phyloP scores from a whole-genome alignment of 306 rosid species.

The Abrus precatorius region DNA sequence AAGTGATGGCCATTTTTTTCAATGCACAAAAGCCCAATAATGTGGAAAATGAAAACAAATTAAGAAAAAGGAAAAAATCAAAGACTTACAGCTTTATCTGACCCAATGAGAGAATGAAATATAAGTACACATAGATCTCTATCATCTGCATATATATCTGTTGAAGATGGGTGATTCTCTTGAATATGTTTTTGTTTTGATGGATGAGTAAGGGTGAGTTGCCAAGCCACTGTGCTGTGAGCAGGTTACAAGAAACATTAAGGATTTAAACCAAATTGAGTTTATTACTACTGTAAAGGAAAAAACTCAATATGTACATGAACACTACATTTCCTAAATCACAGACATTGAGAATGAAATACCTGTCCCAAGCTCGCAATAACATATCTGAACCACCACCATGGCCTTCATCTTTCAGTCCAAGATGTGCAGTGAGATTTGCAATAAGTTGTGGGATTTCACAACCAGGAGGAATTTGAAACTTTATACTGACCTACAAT shows the following conservation, averaged over 20 bases:
- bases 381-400: slow-evolving; percentile 76
- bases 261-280: slow-evolving; percentile 39
- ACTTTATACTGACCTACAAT: slow-evolving; percentile 72
- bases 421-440: slow-evolving; percentile 75
- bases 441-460: slow-evolving; percentile 80
- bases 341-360: slow-evolving; percentile 30
- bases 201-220: slow-evolving; percentile 69
- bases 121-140: slow-evolving; percentile 69
- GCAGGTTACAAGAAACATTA: slow-evolving; percentile 42
- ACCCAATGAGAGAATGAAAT: slow-evolving; percentile 70
- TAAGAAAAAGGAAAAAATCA: slow-evolving; percentile 31
- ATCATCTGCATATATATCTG: slow-evolving; percentile 53
- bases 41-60: neutral
- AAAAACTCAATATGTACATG: neutral
- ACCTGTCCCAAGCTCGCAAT: slow-evolving; percentile 95
- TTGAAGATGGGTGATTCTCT: slow-evolving; percentile 48
- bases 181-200: slow-evolving; percentile 55
- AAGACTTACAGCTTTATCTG: slow-evolving; percentile 80
- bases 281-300: slow-evolving; percentile 6
- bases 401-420: slow-evolving; percentile 70
- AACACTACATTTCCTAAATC: neutral
- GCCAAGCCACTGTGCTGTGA: slow-evolving; percentile 92
- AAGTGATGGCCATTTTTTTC: slow-evolving; percentile 1
- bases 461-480: slow-evolving; percentile 82
- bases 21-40: slow-evolving; percentile 34